These are phyloP conservation scores for Colletotrichum echinochloae DNA, from an alignment of 2,329 filamentous ascomycete genomes.

Conservation along the genomic window DNA sequence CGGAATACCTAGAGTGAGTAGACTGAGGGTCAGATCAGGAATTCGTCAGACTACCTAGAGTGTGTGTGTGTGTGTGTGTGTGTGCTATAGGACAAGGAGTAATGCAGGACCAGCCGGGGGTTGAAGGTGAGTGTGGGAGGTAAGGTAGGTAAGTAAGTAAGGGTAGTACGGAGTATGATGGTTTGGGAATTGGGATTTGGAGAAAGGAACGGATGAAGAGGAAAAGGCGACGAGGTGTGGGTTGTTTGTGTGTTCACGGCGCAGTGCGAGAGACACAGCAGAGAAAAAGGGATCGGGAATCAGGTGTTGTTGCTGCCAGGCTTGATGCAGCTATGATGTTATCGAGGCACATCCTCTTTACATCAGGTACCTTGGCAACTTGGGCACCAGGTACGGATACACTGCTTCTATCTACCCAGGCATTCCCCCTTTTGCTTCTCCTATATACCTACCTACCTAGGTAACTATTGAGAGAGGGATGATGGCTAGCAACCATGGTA, in stretches of 20 bases:
- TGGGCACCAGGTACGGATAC: no score
- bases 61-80: neutral
- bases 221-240: neutral
- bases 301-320: neutral
- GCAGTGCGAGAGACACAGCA: neutral
- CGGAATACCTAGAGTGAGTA: neutral
- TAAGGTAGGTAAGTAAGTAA: constrained; percentile 18
- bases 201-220: neutral
- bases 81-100: neutral
- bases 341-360: constrained; percentile 28
- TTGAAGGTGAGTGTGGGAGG: constrained; percentile 3
- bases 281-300: constrained; percentile 6
- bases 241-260: neutral
- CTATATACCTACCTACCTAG: neutral
- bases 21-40: constrained; percentile 9
- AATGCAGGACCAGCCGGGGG: constrained; percentile 8
- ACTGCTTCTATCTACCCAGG: neutral
- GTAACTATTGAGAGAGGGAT: neutral
- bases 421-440: neutral
- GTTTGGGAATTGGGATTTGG: constrained; percentile 5
- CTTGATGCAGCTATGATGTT: constrained; percentile 42
- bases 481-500: neutral
- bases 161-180: constrained; percentile 18
- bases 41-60: neutral
- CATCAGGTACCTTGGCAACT: neutral